Evolutionary conservation across 169 alveolate species (phyloP).

Genomic region (Cryptosporidium parvum): DNA sequence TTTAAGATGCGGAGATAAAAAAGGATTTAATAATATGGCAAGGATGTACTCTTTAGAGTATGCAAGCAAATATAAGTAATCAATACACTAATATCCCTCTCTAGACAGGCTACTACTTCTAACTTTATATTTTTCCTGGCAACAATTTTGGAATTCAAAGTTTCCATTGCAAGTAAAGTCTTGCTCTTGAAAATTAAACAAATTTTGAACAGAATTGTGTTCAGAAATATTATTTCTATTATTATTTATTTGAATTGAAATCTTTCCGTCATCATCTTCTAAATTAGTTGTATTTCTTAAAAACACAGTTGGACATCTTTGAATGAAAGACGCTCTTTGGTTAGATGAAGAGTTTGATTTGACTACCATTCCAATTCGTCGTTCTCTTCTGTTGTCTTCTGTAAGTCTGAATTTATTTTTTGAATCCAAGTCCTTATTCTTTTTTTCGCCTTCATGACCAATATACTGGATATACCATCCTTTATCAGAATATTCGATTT

Average conservation of each 20-base stretch:
- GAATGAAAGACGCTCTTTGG: not conserved
- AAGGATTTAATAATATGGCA: constrained; percentile 94
- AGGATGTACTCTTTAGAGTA: constrained; percentile 92
- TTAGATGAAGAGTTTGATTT: not conserved
- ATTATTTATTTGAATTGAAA: constrained; percentile 2
- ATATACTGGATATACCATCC: constrained; percentile 93
- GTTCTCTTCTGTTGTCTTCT: constrained; percentile 59
- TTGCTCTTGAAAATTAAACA: not conserved
- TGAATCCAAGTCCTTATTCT: constrained; percentile 70
- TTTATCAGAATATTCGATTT: constrained; percentile 91
- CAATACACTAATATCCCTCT: constrained; percentile 19
- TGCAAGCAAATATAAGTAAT: constrained; percentile 80
- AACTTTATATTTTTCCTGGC: not conserved
- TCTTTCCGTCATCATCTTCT: not conserved
- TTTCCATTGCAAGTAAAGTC: not conserved
- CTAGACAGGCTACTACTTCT: constrained; percentile 63
- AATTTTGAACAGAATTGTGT: not conserved
- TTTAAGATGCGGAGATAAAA: constrained; percentile 92
- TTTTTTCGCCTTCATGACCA: constrained; percentile 86
- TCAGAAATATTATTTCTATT: not conserved
- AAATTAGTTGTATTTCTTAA: constrained; percentile 8
- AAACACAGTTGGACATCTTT: constrained; percentile 12
- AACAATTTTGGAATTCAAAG: not conserved
- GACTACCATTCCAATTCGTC: constrained; percentile 62
- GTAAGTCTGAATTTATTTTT: constrained; percentile 23